Evolutionary conservation across 352 stramenopile genomes (phyloP), one percentile per base, ranked within the genome.

Genomic region (Blastocystis sp.): DNA sequence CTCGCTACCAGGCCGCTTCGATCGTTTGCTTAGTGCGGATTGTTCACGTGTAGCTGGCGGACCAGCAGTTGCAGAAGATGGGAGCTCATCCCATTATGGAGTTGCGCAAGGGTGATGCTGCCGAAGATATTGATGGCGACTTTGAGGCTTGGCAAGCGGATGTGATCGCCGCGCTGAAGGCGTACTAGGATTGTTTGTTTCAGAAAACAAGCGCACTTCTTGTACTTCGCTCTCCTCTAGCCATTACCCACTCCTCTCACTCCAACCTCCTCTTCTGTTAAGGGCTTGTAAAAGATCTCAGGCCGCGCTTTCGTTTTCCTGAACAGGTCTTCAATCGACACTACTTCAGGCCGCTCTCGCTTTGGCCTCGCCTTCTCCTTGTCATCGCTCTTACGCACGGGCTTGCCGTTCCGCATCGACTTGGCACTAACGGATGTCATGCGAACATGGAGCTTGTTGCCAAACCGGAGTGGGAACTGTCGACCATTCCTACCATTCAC

Each of bases 51-150:
- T 84, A 84, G 74, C 60, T 84, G 53, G 74, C 52, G 53, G 74
- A 84, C 61, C 34, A 69, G n/a, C n/a, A 69, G 52, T 28, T 84
- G n/a, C 74, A 84, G 74, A 84, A 84, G 53, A 84, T 84, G 74
- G 74, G 74, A 61, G 74, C 74, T 19, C 56, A 40, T 41, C 74
- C 74, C 21, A 70, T 84, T 41, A 66, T 84, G 59, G 74, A 84
- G 38, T 64, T 84, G 10, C 74, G 74, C 17, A 84, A 84, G 40
- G 74, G 74, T 21, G 74, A 84, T 69, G 74, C 74, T 60, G 74
- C 74, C 40, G 74, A 84, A 48, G 52, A 84, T 40, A 66, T 84
- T 64, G 74, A 84, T 48, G 74, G 74, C 10, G 74, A 84, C 60
- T 84, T 84, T 28, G 34, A 70, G 34, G 21, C 74, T 5, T 84